Evolutionary conservation across 1,139 yeast genomes (phyloP).

Genomic region (Scheffersomyces stambukii): DNA sequence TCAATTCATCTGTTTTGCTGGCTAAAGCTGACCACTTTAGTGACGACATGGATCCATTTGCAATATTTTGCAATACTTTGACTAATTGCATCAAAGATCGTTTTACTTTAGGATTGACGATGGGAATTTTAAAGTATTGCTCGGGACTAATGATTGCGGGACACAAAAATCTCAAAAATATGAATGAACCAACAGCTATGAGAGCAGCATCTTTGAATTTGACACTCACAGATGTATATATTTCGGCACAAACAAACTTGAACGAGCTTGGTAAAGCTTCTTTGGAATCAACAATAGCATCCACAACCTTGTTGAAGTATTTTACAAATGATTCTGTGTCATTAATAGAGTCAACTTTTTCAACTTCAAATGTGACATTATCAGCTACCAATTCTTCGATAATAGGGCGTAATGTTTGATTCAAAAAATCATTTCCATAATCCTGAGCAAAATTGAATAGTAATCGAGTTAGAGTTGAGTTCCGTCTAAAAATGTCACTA

Average conservation of each 20-base stretch:
- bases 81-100: conserved; percentile 79
- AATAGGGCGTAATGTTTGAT: conserved; percentile 51
- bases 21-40: conserved; percentile 58
- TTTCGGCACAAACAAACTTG: conserved; percentile 68
- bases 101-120: conserved; percentile 49
- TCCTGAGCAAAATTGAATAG: conserved; percentile 67
- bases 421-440: conserved; percentile 59
- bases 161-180: conserved; percentile 79
- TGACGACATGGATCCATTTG: conserved; percentile 65
- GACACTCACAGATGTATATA: conserved; percentile 56
- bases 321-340: conserved; percentile 45
- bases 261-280: conserved; percentile 67
- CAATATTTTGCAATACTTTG: conserved; percentile 80
- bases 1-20: conserved; percentile 38
- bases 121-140: conserved; percentile 47
- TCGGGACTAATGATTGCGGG: conserved; percentile 94
- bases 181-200: conserved; percentile 82
- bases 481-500: conserved; percentile 72
- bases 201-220: conserved; percentile 67
- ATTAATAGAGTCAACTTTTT: conserved; percentile 42
- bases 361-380: conserved; percentile 63
- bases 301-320: conserved; percentile 57
- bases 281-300: conserved; percentile 55
- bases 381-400: conserved; percentile 46
- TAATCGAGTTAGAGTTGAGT: conserved; percentile 77